Evolutionary conservation across 768 basidiomycete species (phyloP), one percentile per base, ranked within the genome.

Genomic region (Termitomyces bulborhizus): DNA sequence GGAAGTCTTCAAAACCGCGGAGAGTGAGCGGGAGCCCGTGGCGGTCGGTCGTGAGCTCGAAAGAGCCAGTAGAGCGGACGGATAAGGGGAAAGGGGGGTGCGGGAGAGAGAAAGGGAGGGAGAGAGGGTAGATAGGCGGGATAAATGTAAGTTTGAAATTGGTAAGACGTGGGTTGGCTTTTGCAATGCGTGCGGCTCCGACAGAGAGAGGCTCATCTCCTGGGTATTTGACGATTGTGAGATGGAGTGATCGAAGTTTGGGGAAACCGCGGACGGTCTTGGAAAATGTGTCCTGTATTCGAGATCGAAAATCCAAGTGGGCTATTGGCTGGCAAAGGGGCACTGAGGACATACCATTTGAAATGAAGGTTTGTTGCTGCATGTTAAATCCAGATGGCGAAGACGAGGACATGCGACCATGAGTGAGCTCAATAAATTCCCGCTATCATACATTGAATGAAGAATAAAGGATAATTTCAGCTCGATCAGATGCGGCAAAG

Each of bases 391-490:
- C 7, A 90, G 73, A 63, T 83, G 79, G 34, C 71, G 74, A 37
- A 90, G 73, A 51, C 77, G 76, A 11, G 88, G 87, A 62, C 87
- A 89, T 0, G 84, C 77, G 12, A 80, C 70, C 51, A 82, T 80
- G 54, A 90, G 76, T 3, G 84, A 83, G 44, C 85, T 80, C 34
- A 90, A 73, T 55, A 89, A 71, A 60, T 83, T 83, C 27, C 81
- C 84, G 62, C 85, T 84, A 60, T 90, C 88, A 62, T 89, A 89
- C 62, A 83, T 82, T 1, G 83, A 83, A 62, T 89, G 85, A 48
- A 90, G 76, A 39, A 80, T 77, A 63, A 90, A 90, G 15, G 80
- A 73, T 42, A 90, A 79, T 51, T 77, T 82, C 53, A 90, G 73
- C 40, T 81, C 77, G 12, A 73, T 76, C 26, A 90, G 75, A 4